A percentile compares a stretch with the other conserved stretches of the same genome.
These are phyloP conservation scores for Psilocybe subaeruginosa DNA, from an alignment of 768 basidiomycete species.

Conservation along the genomic window DNA sequence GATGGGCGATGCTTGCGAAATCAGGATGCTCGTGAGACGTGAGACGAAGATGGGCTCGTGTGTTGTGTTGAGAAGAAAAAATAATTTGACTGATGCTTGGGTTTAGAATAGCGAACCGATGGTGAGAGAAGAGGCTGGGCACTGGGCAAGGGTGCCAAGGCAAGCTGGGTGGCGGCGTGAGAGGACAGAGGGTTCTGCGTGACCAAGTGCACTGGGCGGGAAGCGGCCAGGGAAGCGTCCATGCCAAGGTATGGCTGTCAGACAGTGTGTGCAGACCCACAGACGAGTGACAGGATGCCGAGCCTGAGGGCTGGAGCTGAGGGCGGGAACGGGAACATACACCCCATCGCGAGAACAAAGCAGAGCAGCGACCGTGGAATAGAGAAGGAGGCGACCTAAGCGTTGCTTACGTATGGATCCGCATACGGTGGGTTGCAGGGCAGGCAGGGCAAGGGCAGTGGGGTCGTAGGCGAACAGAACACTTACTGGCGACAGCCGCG, in stretches of 20 bases:
- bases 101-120: too few species aligned
- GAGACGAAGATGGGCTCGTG: neutral
- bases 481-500: neutral
- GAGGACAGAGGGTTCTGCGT: neutral
- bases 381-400: neutral
- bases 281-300: neutral
- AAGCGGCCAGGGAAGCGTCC: neutral
- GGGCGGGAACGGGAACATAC: neutral
- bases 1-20: neutral
- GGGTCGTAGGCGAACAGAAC: neutral
- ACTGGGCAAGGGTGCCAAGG: too few species aligned
- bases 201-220: neutral
- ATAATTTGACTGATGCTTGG: neutral
- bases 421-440: constrained; percentile 9
- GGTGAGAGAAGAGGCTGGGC: too few species aligned
- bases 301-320: neutral
- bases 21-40: neutral
- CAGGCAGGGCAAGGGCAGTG: neutral
- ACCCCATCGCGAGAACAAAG: constrained; percentile 16
- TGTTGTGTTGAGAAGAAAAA: neutral
- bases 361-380: constrained; percentile 1
- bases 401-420: constrained; percentile 18
- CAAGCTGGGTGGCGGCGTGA: neutral
- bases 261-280: neutral
- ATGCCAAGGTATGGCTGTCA: constrained; percentile 11